A percentile compares a stretch with the other conserved stretches of the same genome.
Conservation (phyloP, 768 basidiomycete species). For the Naganishia onofrii region DNA sequence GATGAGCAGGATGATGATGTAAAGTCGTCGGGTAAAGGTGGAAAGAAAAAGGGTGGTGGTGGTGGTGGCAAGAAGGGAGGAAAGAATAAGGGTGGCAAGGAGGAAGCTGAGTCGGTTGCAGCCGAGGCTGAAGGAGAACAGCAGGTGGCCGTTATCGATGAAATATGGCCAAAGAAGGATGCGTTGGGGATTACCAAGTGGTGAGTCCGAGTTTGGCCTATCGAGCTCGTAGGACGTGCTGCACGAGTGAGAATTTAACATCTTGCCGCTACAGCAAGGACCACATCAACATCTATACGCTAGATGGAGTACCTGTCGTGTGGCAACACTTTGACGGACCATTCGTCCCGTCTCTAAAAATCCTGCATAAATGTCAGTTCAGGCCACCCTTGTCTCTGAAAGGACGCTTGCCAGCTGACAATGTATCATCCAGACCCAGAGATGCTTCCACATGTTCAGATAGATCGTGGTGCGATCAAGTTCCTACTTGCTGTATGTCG, state of each 20-base stretch:
- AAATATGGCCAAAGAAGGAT: conserved; percentile 99
- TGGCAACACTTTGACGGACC: conserved; percentile 97
- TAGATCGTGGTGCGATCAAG: conserved; percentile 96
- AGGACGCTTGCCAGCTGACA: not conserved
- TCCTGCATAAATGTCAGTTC: conserved; percentile 83
- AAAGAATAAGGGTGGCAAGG: conserved; percentile 33
- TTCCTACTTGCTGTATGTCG: conserved; percentile 74
- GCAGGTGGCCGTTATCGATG: conserved; percentile 68
- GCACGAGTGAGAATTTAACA: not conserved
- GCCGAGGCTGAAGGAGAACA: conserved; percentile 52
- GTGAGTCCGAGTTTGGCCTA: conserved; percentile 54
- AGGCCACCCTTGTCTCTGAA: too few relatives aligned
- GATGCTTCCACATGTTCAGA: conserved; percentile 77
- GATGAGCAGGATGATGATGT: conserved; percentile 33
- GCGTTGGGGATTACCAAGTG: conserved; percentile 88
- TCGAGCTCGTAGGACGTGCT: not conserved
- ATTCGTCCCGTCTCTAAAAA: conserved; percentile 77
- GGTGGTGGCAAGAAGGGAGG: conserved; percentile 34
- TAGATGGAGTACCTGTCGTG: conserved; percentile 81
- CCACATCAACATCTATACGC: conserved; percentile 86
- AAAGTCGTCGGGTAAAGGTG: conserved; percentile 29
- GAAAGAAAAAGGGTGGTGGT: conserved; percentile 39
- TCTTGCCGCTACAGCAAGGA: conserved; percentile 66
- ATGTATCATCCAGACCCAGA: conserved; percentile 70
- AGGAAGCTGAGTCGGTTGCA: conserved; percentile 38